Base-by-base conservation (phyloP, 169 alveolate species). In the Plasmodium adleri region DNA sequence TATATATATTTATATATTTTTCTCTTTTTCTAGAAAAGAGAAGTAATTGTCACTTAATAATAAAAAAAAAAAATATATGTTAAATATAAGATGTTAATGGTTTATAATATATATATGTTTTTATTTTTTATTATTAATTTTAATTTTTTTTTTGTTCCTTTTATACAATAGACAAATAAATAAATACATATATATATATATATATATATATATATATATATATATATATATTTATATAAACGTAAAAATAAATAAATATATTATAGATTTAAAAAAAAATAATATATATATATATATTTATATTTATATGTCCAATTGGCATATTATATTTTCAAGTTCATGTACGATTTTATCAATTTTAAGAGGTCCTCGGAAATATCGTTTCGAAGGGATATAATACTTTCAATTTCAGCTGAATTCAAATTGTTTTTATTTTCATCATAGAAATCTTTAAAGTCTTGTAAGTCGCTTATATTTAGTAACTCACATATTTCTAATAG, bases 401-500 rank as follows among this genome's bases (percentile, higher is more conserved):
- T 28, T 47, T 83, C 74, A 47, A 83, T 72, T 47, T 83, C 91
- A 43, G 17, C 26, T 47, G 85, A 13, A 26, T 52, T 70, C 52
- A 83, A 39, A 58, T 68, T 68, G 39, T 58, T 83, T 49, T 83
- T 83, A 32, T 83, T 83, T 50, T 83, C 91, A 22, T 83, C 91
- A 62, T 83, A 83, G 26, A 83, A 70, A 32, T 83, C 91, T 58
- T 83, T 83, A 43, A 83, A 83, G 54, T 83, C 91, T 15, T 83
- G 91, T 50, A 83, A n/a, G 15, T 83, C 91, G 43, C 52, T 83
- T 52, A 83, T 70, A 17, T 83, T 83, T 2, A 83, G 43, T 20
- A 83, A 10, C 43, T 83, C 91, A 63, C 91, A 83, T 22, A 83
- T 70, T 52, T 83, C 91, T n/a, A 83, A 50, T 49, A 83, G 22